Conservation (phyloP, 31 red algal species). For the Endocladia muricata region DNA sequence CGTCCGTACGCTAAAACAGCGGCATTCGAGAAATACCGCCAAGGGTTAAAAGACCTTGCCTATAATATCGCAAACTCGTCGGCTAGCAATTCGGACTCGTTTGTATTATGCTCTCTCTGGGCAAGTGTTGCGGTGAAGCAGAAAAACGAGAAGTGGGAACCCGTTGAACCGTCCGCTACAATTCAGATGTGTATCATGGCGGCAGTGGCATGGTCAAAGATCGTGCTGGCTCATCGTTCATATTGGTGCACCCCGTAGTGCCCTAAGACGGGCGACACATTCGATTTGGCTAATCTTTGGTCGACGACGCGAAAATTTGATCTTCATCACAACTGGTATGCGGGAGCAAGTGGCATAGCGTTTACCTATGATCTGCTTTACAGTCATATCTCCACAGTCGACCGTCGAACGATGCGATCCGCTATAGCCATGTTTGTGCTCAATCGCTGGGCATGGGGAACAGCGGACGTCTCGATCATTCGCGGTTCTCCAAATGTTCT, state of each 20-base stretch:
- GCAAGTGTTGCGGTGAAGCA: slow-evolving; percentile 28
- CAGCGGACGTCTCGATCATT: neutral
- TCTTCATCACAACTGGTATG: slow-evolving; percentile 36
- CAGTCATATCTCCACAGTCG: slow-evolving; percentile 3
- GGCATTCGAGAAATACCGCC: slow-evolving; percentile 11
- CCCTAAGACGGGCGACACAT: neutral
- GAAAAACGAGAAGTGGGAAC: neutral
- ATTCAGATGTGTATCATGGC: slow-evolving; percentile 1
- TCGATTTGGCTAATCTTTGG: slow-evolving; percentile 33
- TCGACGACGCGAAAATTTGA: neutral
- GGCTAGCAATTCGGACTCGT: slow-evolving; percentile 14
- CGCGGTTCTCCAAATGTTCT: slow-evolving; percentile 6
- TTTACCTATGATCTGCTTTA: slow-evolving; percentile 53
- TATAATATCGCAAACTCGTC: neutral
- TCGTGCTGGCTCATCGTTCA: slow-evolving; percentile 41
- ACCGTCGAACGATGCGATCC: slow-evolving; percentile 24
- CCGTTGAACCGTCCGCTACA: slow-evolving; percentile 17
- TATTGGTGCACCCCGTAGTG: slow-evolving; percentile 37
- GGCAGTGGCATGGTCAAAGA: slow-evolving; percentile 38
- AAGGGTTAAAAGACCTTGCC: slow-evolving; percentile 15
- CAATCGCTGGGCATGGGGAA: slow-evolving; percentile 14
- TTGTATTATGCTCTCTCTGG: slow-evolving; percentile 37
- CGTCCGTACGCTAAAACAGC: neutral
- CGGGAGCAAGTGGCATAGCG: slow-evolving; percentile 21
- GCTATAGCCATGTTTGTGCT: slow-evolving; percentile 27